Evolutionary conservation across 1,284 basidiomycete genomes (phyloP).

Genomic region (Boletus mariae): DNA sequence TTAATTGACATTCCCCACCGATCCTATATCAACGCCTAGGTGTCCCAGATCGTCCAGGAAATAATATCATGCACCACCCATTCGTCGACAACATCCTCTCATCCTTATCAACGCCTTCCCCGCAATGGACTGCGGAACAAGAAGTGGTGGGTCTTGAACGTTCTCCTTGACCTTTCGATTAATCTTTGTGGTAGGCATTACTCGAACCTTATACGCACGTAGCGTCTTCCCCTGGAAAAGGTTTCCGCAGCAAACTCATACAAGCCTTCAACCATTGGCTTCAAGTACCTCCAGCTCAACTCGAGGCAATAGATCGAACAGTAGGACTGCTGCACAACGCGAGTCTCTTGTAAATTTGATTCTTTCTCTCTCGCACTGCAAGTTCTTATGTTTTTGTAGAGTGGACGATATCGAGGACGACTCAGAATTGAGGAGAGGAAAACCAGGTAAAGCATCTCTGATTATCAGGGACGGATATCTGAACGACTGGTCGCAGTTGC

Average conservation of each 20-base stretch:
- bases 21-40: constrained; percentile 12
- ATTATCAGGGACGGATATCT: not conserved
- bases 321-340: constrained; percentile 93
- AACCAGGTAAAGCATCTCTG: constrained; percentile 52
- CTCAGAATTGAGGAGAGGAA: constrained; percentile 68
- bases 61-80: constrained; percentile 19
- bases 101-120: constrained; percentile 13
- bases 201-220: constrained; percentile 92
- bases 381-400: constrained; percentile 34
- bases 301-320: constrained; percentile 72
- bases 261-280: constrained; percentile 95
- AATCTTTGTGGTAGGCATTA: constrained; percentile 40
- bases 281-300: constrained; percentile 68
- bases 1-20: constrained; percentile 1
- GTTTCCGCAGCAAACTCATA: constrained; percentile 85
- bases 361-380: not conserved
- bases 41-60: not conserved
- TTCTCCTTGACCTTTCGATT: not conserved
- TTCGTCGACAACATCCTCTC: constrained; percentile 25
- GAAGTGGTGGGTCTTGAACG: constrained; percentile 18
- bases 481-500: constrained; percentile 46
- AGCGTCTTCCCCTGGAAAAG: constrained; percentile 88
- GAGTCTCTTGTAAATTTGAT: constrained; percentile 49
- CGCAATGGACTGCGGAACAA: constrained; percentile 13
- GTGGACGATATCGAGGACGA: constrained; percentile 86